Conservation (phyloP, 352 stramenopile species). For the Globisporangium iwayamae region DNA sequence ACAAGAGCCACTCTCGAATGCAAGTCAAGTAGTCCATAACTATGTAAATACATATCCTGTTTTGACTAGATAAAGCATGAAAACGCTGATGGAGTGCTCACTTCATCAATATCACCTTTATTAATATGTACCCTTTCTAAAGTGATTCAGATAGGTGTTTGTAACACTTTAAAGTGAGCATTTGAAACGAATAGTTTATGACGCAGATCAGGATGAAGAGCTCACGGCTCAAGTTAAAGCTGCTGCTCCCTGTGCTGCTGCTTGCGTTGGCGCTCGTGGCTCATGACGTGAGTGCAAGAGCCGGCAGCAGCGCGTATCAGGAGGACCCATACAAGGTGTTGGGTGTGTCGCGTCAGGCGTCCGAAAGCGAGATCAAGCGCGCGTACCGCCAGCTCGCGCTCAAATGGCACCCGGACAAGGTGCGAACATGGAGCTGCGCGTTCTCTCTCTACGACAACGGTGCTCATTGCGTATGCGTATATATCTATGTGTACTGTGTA, state of each 20-base stretch:
- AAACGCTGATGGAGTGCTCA: background rate
- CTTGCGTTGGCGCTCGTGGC: slow-evolving; percentile 12
- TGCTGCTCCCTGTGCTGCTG: slow-evolving; percentile 16
- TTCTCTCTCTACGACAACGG: background rate
- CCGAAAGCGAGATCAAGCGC: slow-evolving; percentile 77
- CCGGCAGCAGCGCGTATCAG: slow-evolving; percentile 14
- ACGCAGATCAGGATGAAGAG: slow-evolving; percentile 3
- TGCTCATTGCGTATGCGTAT: background rate
- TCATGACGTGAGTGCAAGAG: background rate
- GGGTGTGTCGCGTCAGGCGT: slow-evolving; percentile 51
- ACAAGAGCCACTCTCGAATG: too few species aligned
- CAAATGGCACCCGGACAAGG: slow-evolving; percentile 91
- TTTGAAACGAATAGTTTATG: background rate
- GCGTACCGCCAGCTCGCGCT: slow-evolving; percentile 83
- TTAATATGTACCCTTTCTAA: background rate
- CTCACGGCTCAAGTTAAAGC: background rate
- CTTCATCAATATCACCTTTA: background rate
- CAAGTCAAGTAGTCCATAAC: background rate
- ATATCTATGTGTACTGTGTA: slow-evolving; percentile 8
- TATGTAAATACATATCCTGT: background rate
- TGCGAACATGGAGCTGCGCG: slow-evolving; percentile 21
- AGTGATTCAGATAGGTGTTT: background rate
- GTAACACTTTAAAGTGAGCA: background rate
- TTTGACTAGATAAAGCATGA: background rate
- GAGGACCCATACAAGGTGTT: slow-evolving; percentile 80